Conservation (phyloP, 108 stramenopile genomes). For the Stephanodiscus triporus region DNA sequence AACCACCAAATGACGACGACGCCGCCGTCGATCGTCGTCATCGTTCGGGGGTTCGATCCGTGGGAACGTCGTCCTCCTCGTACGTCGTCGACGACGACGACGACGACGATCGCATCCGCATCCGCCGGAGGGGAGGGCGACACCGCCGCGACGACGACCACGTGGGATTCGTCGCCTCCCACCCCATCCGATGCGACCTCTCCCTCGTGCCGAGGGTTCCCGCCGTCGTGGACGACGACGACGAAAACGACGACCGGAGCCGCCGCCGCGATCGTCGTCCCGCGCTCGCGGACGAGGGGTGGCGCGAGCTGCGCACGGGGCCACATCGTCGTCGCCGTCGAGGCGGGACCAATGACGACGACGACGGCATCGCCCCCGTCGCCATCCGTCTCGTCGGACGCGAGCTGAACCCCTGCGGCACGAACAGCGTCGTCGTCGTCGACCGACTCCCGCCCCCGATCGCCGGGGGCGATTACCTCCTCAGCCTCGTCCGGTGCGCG, state of each 20-base stretch:
- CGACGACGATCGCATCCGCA: too few relatives aligned
- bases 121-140: too few relatives aligned
- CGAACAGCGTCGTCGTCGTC: slow-evolving; percentile 16
- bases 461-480: background rate
- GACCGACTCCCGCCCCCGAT: background rate
- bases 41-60: background rate
- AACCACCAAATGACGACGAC: background rate
- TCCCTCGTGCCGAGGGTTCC: slow-evolving; percentile 16
- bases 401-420: slow-evolving; percentile 26
- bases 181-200: slow-evolving; percentile 42
- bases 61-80: background rate
- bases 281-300: too few relatives aligned
- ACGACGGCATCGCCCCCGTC: background rate
- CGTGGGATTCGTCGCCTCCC: slow-evolving; percentile 12
- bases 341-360: background rate
- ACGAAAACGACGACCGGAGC: too few relatives aligned
- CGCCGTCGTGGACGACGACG: background rate
- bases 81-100: background rate
- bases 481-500: slow-evolving; percentile 30
- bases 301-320: too few relatives aligned
- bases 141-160: background rate
- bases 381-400: background rate
- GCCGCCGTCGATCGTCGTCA: background rate
- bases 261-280: background rate
- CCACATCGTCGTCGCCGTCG: background rate